A percentile compares a stretch with the other conserved stretches of the same genome.
phyloP scores from a whole-genome alignment of 345 rosid genomes.

The Eucalyptus sp. region DNA sequence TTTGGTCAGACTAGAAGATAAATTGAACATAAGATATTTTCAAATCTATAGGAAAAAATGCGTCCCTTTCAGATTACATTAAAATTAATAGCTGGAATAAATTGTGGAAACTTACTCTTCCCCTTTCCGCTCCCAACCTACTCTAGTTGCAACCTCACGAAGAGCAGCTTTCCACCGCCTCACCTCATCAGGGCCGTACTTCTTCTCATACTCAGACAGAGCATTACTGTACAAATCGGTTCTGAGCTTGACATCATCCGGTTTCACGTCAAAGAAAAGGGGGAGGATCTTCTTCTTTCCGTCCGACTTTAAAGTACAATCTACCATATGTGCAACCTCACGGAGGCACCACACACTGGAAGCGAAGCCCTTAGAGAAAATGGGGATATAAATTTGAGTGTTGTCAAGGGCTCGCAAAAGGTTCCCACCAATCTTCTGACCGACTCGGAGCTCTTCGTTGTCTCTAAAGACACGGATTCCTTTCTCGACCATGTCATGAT shows the following conservation, averaged over 20 bases:
- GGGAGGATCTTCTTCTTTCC: not conserved
- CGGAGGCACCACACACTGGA: not conserved
- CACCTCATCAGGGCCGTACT: not conserved
- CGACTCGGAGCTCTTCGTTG: not conserved
- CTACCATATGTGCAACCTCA: not conserved
- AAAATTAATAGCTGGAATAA: too few species aligned
- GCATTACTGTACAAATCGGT: not conserved
- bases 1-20: too few species aligned
- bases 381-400: not conserved
- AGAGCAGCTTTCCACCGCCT: rapidly evolving
- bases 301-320: rapidly evolving
- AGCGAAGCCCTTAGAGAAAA: not conserved
- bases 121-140: not conserved
- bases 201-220: not conserved
- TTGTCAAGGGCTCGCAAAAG: not conserved
- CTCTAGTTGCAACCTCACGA: not conserved
- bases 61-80: too few species aligned
- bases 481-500: not conserved
- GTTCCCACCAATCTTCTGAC: rapidly evolving
- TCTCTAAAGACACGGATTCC: not conserved
- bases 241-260: not conserved
- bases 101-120: too few species aligned
- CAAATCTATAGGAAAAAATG: too few species aligned
- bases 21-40: too few species aligned
- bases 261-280: not conserved